Percentiles rank a stretch among this genome's conserved stretches.
phyloP scores from a whole-genome alignment of 139 green algal species.

The Chlorella sp. region DNA sequence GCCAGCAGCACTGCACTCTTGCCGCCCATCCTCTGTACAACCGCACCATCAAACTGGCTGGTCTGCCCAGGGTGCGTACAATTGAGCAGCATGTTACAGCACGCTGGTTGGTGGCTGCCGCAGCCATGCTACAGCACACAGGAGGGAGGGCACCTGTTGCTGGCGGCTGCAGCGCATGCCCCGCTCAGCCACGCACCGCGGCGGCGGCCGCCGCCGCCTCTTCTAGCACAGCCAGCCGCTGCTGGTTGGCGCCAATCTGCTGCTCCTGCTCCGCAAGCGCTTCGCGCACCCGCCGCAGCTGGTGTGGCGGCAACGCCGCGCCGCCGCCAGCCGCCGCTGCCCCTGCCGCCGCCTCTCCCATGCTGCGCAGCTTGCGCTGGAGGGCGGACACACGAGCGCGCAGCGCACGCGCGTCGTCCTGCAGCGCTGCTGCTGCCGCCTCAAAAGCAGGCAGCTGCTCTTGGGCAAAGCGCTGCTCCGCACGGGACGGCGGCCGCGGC shows the following conservation, averaged over 20 bases:
- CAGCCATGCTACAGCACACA: too few species aligned
- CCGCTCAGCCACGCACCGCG: background rate
- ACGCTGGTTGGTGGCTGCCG: too few species aligned
- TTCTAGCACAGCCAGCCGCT: slow-evolving; percentile 29
- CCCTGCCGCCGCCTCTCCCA: background rate
- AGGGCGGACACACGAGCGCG: slow-evolving; percentile 11
- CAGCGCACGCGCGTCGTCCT: slow-evolving; percentile 20
- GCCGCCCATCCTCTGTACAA: too few species aligned
- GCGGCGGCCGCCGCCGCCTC: background rate
- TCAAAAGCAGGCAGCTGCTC: slow-evolving; percentile 47
- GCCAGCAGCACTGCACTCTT: too few species aligned
- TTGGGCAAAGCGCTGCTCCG: slow-evolving; percentile 48
- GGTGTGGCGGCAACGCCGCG: slow-evolving; percentile 14
- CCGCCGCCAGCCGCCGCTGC: background rate
- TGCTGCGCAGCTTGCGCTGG: slow-evolving; percentile 10
- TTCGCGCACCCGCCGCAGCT: slow-evolving; percentile 52
- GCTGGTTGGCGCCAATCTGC: slow-evolving; percentile 23
- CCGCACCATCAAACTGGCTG: too few species aligned
- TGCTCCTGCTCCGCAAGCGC: slow-evolving; percentile 34
- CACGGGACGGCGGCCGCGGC: slow-evolving; percentile 52
- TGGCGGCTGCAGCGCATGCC: too few species aligned
- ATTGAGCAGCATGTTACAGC: too few species aligned
- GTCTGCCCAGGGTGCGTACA: too few species aligned
- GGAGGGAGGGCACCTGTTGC: too few species aligned
- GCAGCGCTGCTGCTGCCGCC: slow-evolving; percentile 18